Percentiles rank a stretch among this genome's conserved stretches.
These are phyloP conservation scores for Pichia terricola DNA, from an alignment of 1,139 yeast species.

Conservation along the genomic window DNA sequence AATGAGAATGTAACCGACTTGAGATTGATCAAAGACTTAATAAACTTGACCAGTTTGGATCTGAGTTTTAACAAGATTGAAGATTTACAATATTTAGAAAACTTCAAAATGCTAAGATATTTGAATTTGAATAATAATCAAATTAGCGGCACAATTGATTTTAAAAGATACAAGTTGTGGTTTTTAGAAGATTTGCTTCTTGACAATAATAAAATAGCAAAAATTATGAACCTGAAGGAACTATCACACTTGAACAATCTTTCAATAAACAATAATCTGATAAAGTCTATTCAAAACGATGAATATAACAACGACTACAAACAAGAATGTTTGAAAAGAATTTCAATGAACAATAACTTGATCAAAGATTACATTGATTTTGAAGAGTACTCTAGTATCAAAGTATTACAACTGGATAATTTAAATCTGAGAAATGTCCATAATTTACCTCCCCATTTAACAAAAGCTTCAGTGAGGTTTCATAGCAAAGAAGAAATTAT, in stretches of 20 bases:
- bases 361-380: conserved; percentile 28
- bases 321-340: conserved; percentile 31
- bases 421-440: background rate
- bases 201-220: conserved; percentile 33
- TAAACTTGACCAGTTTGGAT: conserved; percentile 33
- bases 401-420: conserved; percentile 39
- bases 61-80: conserved; percentile 33
- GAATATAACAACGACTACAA: conserved; percentile 11
- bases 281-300: conserved; percentile 15
- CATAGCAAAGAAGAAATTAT: conserved; percentile 1
- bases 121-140: conserved; percentile 37
- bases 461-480: conserved; percentile 20
- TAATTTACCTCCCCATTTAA: conserved; percentile 7
- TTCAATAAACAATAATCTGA: conserved; percentile 35
- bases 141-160: conserved; percentile 32
- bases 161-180: conserved; percentile 28
- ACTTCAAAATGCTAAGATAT: conserved; percentile 32
- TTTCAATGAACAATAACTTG: conserved; percentile 34
- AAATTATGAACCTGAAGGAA: conserved; percentile 30
- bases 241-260: conserved; percentile 32
- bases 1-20: conserved; percentile 33
- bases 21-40: conserved; percentile 31
- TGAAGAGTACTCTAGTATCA: conserved; percentile 29
- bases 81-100: conserved; percentile 31
- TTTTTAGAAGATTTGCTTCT: conserved; percentile 38